Base-by-base conservation (phyloP, 2,329 filamentous ascomycete genomes). In the Curvularia lunata region DNA sequence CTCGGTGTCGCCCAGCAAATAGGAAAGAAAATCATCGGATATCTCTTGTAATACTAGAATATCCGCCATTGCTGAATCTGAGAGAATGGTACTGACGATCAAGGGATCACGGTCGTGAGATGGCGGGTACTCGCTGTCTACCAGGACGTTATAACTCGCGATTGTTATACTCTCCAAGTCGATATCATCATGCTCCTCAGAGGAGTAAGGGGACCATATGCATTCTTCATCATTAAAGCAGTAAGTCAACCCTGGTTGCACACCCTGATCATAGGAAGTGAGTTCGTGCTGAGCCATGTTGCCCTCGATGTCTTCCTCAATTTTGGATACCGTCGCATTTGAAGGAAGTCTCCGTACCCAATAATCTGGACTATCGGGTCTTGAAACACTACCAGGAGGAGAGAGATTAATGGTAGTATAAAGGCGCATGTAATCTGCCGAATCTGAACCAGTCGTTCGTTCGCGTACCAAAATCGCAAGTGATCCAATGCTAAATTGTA, bases 1-100 rank as follows among this genome's bases (percentile, higher is more conserved):
- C 2, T 74, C 65, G 2, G 74, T 57, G 53, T 84, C 71, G 2
- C 69, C 65, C 1, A 89, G 81, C 0, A 90, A 75, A 55, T 80
- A 82, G 0, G 80, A 79, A 0, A 90, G 79, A 58, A 89, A 88
- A 40, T 85, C 80, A 59, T 89, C 86, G 0, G 86, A 88, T 1
- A 89, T 84, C 73, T 89, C 88, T 68, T 90, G 82, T 5, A 90
- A 78, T 3, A 78, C 72, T 1, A 82, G 52, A 19, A 82, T 63
- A 52, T 79, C 75, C 3, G 77, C 74, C 38, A 66, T 61, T 9
- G 74, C 74, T 34, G 63, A 58, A 5, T 74, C 54, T 0, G 72
- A 73, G 12, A 77, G 62, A 30, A 81, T 67, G 3, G 70, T 72
- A 18, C 70, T 49, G 23, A 78, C 58, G 19, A 81, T 61, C 19